These are phyloP conservation scores for Neurospora africana DNA, from an alignment of 495 filamentous ascomycete genomes.

Conservation along the genomic window DNA sequence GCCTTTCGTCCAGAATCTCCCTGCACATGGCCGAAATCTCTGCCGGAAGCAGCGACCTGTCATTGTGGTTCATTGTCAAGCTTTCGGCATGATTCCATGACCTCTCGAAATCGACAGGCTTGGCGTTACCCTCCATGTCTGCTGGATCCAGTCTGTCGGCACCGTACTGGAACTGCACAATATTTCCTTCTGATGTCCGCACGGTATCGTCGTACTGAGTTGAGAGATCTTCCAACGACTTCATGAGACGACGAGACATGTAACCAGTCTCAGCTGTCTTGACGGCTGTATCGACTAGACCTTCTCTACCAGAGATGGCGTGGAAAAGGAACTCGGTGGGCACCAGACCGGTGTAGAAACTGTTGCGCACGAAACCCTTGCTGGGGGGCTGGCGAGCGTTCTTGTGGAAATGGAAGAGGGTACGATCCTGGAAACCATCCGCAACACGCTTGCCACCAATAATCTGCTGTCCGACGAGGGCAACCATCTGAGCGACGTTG, in stretches of 20 bases:
- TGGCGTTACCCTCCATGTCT: conserved; percentile 92
- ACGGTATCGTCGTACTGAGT: conserved; percentile 90
- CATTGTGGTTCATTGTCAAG: conserved; percentile 67
- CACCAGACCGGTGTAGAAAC: conserved; percentile 87
- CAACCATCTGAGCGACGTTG: conserved; percentile 99
- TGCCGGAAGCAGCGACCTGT: conserved; percentile 56
- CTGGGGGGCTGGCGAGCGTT: conserved; percentile 80
- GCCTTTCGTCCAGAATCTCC: conserved; percentile 52
- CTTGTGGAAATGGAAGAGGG: conserved; percentile 89
- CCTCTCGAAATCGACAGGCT: conserved; percentile 85
- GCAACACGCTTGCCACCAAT: conserved; percentile 87
- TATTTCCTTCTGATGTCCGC: conserved; percentile 67
- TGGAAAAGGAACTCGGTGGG: conserved; percentile 96
- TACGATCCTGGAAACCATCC: conserved; percentile 93
- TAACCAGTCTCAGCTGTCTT: conserved; percentile 99
- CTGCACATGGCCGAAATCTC: conserved; percentile 60
- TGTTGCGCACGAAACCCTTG: conserved; percentile 94
- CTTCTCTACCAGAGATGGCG: conserved; percentile 96
- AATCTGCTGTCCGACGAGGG: conserved; percentile 94
- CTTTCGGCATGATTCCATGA: conserved; percentile 80
- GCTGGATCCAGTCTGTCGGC: conserved; percentile 91
- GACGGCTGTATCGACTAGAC: conserved; percentile 97
- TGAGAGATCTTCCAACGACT: conserved; percentile 89
- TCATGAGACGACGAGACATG: conserved; percentile 98
- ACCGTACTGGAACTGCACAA: conserved; percentile 96